Evolutionary conservation across 108 stramenopile genomes (phyloP).

Genomic region (Cyclostephanos invisitatus): DNA sequence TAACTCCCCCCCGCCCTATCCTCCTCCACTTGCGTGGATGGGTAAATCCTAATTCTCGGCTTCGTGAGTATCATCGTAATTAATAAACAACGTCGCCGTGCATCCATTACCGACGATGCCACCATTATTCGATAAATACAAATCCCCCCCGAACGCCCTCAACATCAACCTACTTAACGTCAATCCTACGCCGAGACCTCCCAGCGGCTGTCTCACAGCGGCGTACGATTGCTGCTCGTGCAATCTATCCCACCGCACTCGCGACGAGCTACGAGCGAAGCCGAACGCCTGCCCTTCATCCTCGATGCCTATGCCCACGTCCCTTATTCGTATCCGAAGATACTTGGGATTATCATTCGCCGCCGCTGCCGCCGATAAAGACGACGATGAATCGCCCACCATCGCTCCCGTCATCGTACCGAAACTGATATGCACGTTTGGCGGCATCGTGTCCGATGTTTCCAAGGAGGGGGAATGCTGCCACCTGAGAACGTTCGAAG

Average conservation of each 20-base stretch:
- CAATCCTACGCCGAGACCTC: slow-evolving; percentile 73
- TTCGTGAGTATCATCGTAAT: slow-evolving; percentile 20
- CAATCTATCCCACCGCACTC: slow-evolving; percentile 70
- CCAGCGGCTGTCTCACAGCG: slow-evolving; percentile 63
- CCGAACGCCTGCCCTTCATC: slow-evolving; percentile 37
- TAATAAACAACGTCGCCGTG: slow-evolving; percentile 36
- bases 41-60: slow-evolving; percentile 5
- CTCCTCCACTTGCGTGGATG: too few relatives aligned
- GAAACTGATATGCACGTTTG: slow-evolving; percentile 22
- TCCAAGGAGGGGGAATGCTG: slow-evolving; percentile 24
- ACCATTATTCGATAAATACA: slow-evolving; percentile 45
- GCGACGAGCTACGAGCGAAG: slow-evolving; percentile 45
- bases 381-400: too few relatives aligned
- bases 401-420: slow-evolving; percentile 7
- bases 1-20: too few relatives aligned
- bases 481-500: slow-evolving; percentile 39
- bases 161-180: slow-evolving; percentile 66
- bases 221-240: slow-evolving; percentile 79
- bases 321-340: slow-evolving; percentile 52
- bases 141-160: slow-evolving; percentile 71
- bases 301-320: slow-evolving; percentile 61
- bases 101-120: slow-evolving; percentile 18
- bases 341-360: background rate
- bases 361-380: background rate
- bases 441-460: slow-evolving; percentile 19